These are phyloP conservation scores for Globisporangium megalacanthum DNA, from an alignment of 352 stramenopile genomes.

Conservation along the genomic window DNA sequence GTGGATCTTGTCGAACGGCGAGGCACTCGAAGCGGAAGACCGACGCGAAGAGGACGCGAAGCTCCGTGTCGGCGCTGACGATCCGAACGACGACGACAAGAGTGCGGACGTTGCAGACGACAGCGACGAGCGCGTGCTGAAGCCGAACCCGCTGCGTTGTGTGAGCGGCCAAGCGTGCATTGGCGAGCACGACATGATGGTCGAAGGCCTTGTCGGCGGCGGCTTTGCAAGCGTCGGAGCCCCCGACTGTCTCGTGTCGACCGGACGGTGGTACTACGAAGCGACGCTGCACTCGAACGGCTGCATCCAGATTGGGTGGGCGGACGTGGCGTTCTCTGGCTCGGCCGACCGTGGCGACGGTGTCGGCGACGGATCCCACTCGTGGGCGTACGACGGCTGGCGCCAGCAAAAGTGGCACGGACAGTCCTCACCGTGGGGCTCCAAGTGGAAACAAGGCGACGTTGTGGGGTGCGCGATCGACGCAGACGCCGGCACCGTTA, in stretches of 20 bases:
- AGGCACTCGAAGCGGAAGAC: conserved; percentile 86
- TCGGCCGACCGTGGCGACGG: conserved; percentile 87
- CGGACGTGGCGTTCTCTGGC: conserved; percentile 83
- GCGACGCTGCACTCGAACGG: conserved; percentile 90
- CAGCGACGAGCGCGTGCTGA: conserved; percentile 30
- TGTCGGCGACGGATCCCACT: conserved; percentile 89
- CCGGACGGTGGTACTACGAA: conserved; percentile 89
- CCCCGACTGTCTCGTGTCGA: conserved; percentile 73
- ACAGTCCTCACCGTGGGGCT: conserved; percentile 78
- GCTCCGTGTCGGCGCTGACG: conserved; percentile 23
- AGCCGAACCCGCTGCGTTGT: conserved; percentile 73
- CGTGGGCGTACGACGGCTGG: conserved; percentile 93
- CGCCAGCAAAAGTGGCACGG: conserved; percentile 90
- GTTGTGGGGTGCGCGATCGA: conserved; percentile 89
- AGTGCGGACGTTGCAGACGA: conserved; percentile 16
- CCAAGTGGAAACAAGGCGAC: conserved; percentile 90
- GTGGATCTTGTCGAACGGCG: conserved; percentile 90
- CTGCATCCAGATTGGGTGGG: conserved; percentile 94
- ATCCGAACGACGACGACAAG: conserved; percentile 27
- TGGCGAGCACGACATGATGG: conserved; percentile 76
- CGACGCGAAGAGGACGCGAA: conserved; percentile 79
- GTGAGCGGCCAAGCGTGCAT: conserved; percentile 87
- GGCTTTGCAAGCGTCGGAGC: conserved; percentile 83
- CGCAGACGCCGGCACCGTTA: conserved; percentile 80
- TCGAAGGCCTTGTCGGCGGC: conserved; percentile 78